phyloP scores from a whole-genome alignment of 768 basidiomycete species.

The Hysterangium stoloniferum region DNA sequence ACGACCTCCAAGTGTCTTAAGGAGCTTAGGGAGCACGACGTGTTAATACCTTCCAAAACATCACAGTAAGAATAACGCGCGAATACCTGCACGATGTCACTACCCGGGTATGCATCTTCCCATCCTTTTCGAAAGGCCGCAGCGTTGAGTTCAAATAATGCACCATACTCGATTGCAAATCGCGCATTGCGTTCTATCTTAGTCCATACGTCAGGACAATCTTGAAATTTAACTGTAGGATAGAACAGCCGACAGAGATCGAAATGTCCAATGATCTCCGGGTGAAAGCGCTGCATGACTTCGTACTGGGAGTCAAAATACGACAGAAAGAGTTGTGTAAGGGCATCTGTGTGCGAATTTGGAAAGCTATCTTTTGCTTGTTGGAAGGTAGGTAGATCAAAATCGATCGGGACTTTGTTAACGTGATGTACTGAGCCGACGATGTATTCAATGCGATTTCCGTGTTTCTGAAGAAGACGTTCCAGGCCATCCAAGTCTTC shows the following conservation, averaged over 20 bases:
- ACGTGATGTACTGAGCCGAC: constrained; percentile 95
- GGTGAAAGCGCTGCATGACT: constrained; percentile 61
- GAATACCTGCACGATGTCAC: constrained; percentile 67
- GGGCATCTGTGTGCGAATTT: constrained; percentile 18
- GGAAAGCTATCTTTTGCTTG: constrained; percentile 40
- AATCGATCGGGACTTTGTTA: constrained; percentile 83
- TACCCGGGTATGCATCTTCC: constrained; percentile 74
- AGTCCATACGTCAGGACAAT: constrained; percentile 51
- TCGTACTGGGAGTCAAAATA: constrained; percentile 87
- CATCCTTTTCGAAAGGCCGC: constrained; percentile 92
- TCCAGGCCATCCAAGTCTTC: constrained; percentile 55
- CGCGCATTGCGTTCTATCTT: constrained; percentile 69
- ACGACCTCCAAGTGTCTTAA: constrained; percentile 59
- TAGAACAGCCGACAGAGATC: constrained; percentile 87
- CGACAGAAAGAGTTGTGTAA: constrained; percentile 39
- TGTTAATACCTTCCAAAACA: constrained; percentile 2
- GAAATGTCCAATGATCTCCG: constrained; percentile 89
- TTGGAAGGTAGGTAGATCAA: constrained; percentile 67
- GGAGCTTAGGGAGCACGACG: constrained; percentile 41
- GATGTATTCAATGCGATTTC: constrained; percentile 66
- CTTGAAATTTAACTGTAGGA: constrained; percentile 49
- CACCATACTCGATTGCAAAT: constrained; percentile 72
- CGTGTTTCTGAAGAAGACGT: constrained; percentile 40
- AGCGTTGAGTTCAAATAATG: constrained; percentile 87
- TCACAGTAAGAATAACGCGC: constrained; percentile 13